These are phyloP conservation scores for Dactylellina leptospora DNA, from an alignment of 2,329 filamentous ascomycete genomes.

Conservation along the genomic window DNA sequence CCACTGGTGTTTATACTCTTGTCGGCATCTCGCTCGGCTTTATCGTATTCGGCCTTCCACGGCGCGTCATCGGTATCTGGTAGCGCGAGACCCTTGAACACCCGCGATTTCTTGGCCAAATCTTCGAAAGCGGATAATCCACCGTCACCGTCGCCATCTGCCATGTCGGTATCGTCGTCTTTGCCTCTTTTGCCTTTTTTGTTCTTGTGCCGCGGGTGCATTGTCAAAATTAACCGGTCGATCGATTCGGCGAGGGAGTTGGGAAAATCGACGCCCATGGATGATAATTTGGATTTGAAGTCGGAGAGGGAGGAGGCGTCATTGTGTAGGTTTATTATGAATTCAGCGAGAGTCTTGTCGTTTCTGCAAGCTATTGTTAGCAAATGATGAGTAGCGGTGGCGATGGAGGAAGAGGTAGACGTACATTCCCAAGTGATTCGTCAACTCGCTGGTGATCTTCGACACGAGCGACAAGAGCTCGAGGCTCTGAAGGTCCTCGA, in stretches of 20 bases:
- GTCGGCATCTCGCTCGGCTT: slow-evolving; percentile 58
- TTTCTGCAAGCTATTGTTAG: slow-evolving; percentile 60
- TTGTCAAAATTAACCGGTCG: slow-evolving; percentile 83
- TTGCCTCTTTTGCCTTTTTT: slow-evolving; percentile 61
- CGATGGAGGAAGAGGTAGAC: slow-evolving; percentile 2
- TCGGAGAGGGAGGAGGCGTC: slow-evolving; percentile 74
- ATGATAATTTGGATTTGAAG: slow-evolving; percentile 79
- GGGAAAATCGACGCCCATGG: slow-evolving; percentile 83
- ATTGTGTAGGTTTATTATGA: slow-evolving; percentile 88
- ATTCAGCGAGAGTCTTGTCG: slow-evolving; percentile 95
- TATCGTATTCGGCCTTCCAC: slow-evolving; percentile 64
- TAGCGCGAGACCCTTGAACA: slow-evolving; percentile 90
- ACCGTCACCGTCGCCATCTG: slow-evolving; percentile 62
- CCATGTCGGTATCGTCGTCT: slow-evolving; percentile 58
- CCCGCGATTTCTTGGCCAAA: slow-evolving; percentile 76
- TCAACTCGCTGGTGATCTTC: slow-evolving; percentile 90
- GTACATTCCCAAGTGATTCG: slow-evolving; percentile 85
- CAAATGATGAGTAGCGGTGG: neutral
- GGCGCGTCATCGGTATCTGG: slow-evolving; percentile 75
- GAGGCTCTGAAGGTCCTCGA: slow-evolving; percentile 91
- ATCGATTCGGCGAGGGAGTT: slow-evolving; percentile 88
- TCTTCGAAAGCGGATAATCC: slow-evolving; percentile 61
- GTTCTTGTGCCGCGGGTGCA: slow-evolving; percentile 88
- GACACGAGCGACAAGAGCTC: slow-evolving; percentile 94
- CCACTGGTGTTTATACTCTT: slow-evolving; percentile 54